These are phyloP conservation scores for Parasarocladium wereldwijsianum DNA, from an alignment of 2,329 filamentous ascomycete genomes.

Conservation along the genomic window DNA sequence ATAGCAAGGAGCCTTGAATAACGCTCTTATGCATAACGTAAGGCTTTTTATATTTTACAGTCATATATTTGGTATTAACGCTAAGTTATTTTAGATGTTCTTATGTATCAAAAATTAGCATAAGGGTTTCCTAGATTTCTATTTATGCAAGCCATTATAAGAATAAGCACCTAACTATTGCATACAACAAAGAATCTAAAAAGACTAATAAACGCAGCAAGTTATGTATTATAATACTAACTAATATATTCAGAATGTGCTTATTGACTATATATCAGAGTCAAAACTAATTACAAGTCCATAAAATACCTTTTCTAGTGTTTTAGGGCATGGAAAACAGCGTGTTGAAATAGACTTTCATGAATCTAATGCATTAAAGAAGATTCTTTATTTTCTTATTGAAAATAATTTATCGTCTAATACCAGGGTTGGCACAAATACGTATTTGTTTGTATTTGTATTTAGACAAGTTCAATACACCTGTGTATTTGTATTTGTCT, in stretches of 20 bases:
- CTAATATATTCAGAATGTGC: not conserved
- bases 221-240: not conserved
- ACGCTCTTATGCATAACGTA: not conserved
- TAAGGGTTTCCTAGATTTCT: not conserved
- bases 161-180: not conserved
- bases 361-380: too few species aligned
- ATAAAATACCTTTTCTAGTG: not conserved
- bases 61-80: slow-evolving; percentile 1
- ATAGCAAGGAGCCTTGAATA: too few species aligned
- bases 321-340: too few species aligned
- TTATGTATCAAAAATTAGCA: not conserved
- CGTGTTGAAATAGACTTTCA: too few species aligned
- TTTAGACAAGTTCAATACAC: too few species aligned
- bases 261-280: not conserved
- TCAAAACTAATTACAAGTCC: not conserved
- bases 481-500: not conserved
- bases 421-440: too few species aligned
- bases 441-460: too few species aligned
- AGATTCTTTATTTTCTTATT: too few species aligned
- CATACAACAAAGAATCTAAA: slow-evolving; percentile 1
- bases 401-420: not conserved
- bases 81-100: not conserved
- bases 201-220: not conserved
- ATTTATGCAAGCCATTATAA: not conserved
- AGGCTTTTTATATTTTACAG: not conserved